Conservation (phyloP, 176 grass and related monocot genomes). For the Aegilops longissima region DNA sequence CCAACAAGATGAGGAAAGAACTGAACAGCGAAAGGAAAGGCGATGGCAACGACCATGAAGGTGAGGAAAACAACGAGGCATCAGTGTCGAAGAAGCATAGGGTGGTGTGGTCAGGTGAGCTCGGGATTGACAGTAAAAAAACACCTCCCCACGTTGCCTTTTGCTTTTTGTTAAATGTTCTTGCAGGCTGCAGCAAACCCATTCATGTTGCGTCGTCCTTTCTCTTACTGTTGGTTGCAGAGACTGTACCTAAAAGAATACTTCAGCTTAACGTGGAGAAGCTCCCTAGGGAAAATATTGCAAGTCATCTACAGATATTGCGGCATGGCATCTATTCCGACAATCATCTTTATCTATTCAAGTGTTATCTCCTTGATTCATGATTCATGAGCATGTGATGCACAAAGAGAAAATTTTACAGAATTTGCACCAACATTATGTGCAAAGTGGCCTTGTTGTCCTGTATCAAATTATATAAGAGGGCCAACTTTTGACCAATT, state of each 20-base stretch:
- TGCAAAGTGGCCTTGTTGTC: not conserved
- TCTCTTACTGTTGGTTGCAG: slow-evolving; percentile 43
- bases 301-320: slow-evolving; percentile 76
- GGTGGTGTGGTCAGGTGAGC: no score
- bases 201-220: slow-evolving; percentile 35
- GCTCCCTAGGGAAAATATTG: slow-evolving; percentile 88
- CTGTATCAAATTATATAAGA: not conserved
- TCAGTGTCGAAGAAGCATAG: no score
- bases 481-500: not conserved
- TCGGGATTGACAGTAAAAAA: not conserved
- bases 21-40: no score
- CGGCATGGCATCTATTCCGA: slow-evolving; percentile 23
- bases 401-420: not conserved
- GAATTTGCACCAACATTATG: no score
- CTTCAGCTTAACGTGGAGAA: slow-evolving; percentile 79
- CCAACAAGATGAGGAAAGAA: no score
- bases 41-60: no score
- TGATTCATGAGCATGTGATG: not conserved
- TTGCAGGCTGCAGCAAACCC: slow-evolving; percentile 9
- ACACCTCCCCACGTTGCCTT: not conserved
- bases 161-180: slow-evolving; percentile 22
- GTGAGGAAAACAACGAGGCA: no score
- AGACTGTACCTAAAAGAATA: slow-evolving; percentile 89
- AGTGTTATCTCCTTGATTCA: not conserved
- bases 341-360: not conserved